Evolutionary conservation across 768 basidiomycete genomes (phyloP), one percentile per base, ranked within the genome.

Genomic region (Pleurotus djamor): DNA sequence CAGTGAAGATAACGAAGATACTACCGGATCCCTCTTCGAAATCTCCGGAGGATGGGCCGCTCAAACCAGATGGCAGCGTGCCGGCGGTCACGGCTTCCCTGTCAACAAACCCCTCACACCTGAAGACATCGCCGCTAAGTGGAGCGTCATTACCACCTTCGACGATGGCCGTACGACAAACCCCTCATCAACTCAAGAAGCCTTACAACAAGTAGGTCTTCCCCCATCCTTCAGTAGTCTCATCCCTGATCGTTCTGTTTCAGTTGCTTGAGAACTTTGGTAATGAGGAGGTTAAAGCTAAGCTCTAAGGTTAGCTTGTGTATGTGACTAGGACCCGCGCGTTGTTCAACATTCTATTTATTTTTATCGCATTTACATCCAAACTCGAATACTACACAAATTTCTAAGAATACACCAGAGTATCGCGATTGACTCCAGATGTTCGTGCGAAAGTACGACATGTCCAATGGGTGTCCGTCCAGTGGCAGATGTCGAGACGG

Each of bases 1-100:
- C 3, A 94, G 92, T 68, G 83, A 87, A 72, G 89, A 87, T 57
- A 96, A 96, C 65, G 78, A 80, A 14, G 82, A 86, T 38, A 87
- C 85, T 6, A 83, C 88, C 10, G 91, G 92, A 6, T 75, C 78
- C 4, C 69, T 99, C 52, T 96, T 96, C 71, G 96, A 98, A 71
- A 83, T 94, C 43, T 82, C 82, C 12, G 95, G 91, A 21, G 97
- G 96, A 0, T 98, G 94, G 92, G 89, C 90, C 3, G 92, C 92
- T 0, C 86, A 95, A 71, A 88, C 91, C 35, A 82, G 96, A 59
- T 99, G 96, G 96, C 91, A 98, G 71, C 86, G 94, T 12, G 79
- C 93, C 7, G 90, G 88, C 1, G 97, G 96, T 8, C 76, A 88
- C 67, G 89, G 91, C 5, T 98, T 98, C 86, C 89, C 94, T 4